Evolutionary conservation across 139 green algal genomes (phyloP).

Genomic region (Haematococcus lacustris): DNA sequence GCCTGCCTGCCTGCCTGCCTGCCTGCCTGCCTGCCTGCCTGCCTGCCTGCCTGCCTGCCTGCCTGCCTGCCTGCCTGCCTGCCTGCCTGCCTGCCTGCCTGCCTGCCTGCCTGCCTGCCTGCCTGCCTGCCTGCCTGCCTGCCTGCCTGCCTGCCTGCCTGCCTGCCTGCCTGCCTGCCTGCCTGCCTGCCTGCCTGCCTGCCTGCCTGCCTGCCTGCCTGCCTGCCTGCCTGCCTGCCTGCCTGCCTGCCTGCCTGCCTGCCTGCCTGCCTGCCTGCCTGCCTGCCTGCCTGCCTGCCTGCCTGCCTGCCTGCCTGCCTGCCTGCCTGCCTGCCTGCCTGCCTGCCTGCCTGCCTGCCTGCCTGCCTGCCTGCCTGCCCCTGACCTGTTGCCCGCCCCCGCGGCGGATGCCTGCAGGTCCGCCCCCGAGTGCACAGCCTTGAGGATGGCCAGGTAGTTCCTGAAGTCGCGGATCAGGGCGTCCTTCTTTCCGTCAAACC

Average conservation of each 20-base stretch:
- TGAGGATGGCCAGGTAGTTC: slow-evolving; percentile 93
- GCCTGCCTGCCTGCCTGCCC: background rate
- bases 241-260: background rate
- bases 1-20: no score
- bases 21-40: no score
- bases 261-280: background rate
- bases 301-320: background rate
- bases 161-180: no score
- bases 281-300: background rate
- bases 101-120: no score
- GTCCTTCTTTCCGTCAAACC: slow-evolving; percentile 76
- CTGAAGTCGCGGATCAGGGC: slow-evolving; percentile 85
- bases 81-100: no score
- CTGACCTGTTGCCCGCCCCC: slow-evolving; percentile 31
- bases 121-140: no score
- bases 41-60: no score
- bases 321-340: background rate
- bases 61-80: no score
- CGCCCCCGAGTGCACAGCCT: slow-evolving; percentile 79
- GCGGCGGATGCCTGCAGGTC: slow-evolving; percentile 63
- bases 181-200: no score
- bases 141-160: no score
- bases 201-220: background rate
- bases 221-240: background rate
- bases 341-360: background rate